A percentile compares a stretch with the other conserved stretches of the same genome.
Evolutionary conservation across 495 filamentous ascomycete genomes (phyloP).

Genomic region (Pseudevernia furfuracea): DNA sequence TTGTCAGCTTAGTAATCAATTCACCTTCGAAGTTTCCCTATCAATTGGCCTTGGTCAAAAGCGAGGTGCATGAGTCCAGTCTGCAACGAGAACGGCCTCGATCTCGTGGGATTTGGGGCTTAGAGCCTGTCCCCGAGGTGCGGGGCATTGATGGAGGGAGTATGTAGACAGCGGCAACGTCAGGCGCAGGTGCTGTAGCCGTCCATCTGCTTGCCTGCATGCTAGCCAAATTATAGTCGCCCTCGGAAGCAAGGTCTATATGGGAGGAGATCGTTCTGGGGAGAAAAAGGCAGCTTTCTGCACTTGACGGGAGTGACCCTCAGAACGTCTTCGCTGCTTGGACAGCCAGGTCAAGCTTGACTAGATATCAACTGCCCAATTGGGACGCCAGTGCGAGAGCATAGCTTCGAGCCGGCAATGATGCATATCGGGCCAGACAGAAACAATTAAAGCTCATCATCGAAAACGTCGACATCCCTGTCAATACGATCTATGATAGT

Average conservation of each 20-base stretch:
- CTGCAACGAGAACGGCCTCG: too few relatives aligned
- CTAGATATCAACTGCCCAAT: conserved; percentile 22
- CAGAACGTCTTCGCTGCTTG: background rate
- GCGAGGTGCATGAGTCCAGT: too few relatives aligned
- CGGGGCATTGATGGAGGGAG: background rate
- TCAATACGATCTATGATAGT: conserved; percentile 28
- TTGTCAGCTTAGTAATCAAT: too few relatives aligned
- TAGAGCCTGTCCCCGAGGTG: too few relatives aligned
- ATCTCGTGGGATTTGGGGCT: too few relatives aligned
- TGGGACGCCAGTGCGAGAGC: conserved; percentile 37
- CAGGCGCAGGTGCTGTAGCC: background rate
- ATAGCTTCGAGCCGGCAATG: conserved; percentile 32
- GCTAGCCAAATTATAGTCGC: background rate
- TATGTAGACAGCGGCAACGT: background rate
- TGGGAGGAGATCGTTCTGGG: background rate
- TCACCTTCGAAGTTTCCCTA: too few relatives aligned
- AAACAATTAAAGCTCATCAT: conserved; percentile 33
- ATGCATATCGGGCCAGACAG: conserved; percentile 25
- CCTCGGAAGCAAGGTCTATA: background rate
- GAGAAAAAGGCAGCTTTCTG: background rate
- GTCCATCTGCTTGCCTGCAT: background rate
- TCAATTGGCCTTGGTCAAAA: too few relatives aligned
- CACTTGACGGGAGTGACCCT: background rate
- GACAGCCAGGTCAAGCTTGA: background rate
- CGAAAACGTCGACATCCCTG: conserved; percentile 30